A percentile compares a stretch with the other conserved stretches of the same genome.
Evolutionary conservation across 495 filamentous ascomycete species (phyloP).

Genomic region (Trichoderma orchidacearum): DNA sequence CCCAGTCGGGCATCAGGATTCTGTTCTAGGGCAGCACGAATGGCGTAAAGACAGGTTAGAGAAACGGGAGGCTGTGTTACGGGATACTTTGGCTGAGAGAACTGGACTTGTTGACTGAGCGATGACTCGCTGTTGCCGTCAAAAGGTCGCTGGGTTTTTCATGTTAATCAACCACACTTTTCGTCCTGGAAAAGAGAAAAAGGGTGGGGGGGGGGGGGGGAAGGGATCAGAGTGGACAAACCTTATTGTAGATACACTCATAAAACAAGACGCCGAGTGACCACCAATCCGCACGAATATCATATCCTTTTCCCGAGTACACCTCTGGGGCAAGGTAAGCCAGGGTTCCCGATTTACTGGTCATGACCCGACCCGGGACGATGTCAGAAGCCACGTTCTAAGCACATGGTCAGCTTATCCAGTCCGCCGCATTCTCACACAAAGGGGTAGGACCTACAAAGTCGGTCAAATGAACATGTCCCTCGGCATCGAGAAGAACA

Average conservation of each 20-base stretch:
- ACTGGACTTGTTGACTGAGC: conserved; percentile 68
- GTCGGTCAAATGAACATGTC: conserved; percentile 94
- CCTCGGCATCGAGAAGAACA: conserved; percentile 82
- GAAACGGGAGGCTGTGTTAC: conserved; percentile 83
- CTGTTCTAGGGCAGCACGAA: conserved; percentile 66
- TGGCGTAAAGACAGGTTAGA: conserved; percentile 71
- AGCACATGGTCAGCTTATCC: conserved; percentile 8
- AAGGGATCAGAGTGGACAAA: conserved; percentile 20
- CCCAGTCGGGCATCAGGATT: conserved; percentile 74
- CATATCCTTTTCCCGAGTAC: conserved; percentile 77
- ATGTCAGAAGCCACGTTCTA: conserved; percentile 97
- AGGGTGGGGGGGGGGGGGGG: too few species aligned
- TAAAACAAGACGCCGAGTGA: conserved; percentile 93
- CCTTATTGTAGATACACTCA: conserved; percentile 99
- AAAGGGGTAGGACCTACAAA: conserved; percentile 50
- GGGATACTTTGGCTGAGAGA: conserved; percentile 71
- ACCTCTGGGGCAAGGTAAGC: conserved; percentile 96
- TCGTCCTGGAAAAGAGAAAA: neutral
- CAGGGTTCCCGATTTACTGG: conserved; percentile 91
- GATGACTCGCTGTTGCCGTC: conserved; percentile 72
- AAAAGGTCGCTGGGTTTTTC: conserved; percentile 56
- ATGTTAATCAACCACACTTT: neutral
- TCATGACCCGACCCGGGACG: conserved; percentile 63
- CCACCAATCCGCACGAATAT: conserved; percentile 93
- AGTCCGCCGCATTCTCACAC: neutral